Base-by-base conservation (phyloP, 805 yeast species). In the Metschnikowia kofuensis region DNA sequence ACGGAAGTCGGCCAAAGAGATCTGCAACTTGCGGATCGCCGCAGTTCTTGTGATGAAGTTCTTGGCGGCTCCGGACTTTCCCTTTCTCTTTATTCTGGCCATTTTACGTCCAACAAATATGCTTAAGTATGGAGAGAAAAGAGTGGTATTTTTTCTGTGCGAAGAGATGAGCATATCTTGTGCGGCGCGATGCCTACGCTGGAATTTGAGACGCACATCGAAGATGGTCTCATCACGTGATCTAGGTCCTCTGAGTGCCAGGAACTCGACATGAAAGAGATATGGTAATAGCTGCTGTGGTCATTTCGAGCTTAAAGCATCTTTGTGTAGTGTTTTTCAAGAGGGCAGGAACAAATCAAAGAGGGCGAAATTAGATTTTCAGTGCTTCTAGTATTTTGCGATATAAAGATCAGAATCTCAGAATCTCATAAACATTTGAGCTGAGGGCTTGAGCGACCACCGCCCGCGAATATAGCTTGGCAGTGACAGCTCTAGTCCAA, bases 1-100 rank as follows among this genome's bases (percentile, higher is more conserved):
- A 73, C 96, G 84, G 80, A 94, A 94, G 72, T 94, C 99, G 11
- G 97, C 97, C 43, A 94, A 77, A 2, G 97, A 87, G 29, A 94
- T 86, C 70, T 94, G 99, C 53, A 94, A 75, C 66, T 85, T 89
- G 69, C 85, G 84, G 43, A 94, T 85, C 6, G 99, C 99, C 68
- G 89, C 97, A 0, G 97, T 85, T 71, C 99, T 82, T 40, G 97
- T 91, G 64, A 94, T 79, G 71, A 85, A 94, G 70, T 89, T 88
- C 72, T 85, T 88, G 54, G 97, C 96, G 60, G 88, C 89, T 69
- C 97, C 97, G 46, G 84, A 70, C 53, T 85, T 77, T 59, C 90
- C 89, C 74, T 78, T 90, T 84, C 84, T 89, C 78, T 85, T 86
- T 58, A 89, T 83, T 72, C 79, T 80, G 70, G 78, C 84, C 83